Percentiles rank a stretch among this genome's conserved stretches.
Conservation (phyloP, 306 rosid species). For the Castanea sativa region DNA sequence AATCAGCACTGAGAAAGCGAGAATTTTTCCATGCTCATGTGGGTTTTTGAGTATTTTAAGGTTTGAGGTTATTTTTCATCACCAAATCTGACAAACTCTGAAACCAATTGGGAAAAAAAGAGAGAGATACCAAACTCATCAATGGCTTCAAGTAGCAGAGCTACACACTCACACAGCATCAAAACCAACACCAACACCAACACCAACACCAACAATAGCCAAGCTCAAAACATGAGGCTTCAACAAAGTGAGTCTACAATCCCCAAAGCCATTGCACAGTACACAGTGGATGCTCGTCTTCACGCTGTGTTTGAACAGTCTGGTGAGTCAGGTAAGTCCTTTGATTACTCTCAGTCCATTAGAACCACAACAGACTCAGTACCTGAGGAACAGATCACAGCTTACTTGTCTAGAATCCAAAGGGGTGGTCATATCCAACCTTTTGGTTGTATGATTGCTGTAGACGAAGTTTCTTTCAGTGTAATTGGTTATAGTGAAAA, state of each 20-base stretch:
- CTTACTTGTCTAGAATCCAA: constrained; percentile 69
- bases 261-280: constrained; percentile 88
- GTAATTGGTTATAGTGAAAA: constrained; percentile 70
- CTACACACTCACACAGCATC: constrained; percentile 11
- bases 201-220: neutral
- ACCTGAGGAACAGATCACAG: constrained; percentile 76
- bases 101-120: too few relatives aligned
- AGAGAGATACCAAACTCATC: neutral
- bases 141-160: constrained; percentile 47
- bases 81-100: too few relatives aligned
- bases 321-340: constrained; percentile 70
- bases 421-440: constrained; percentile 91
- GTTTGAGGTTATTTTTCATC: too few relatives aligned
- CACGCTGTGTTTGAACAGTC: constrained; percentile 91
- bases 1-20: too few relatives aligned
- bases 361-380: constrained; percentile 37
- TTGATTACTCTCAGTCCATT: constrained; percentile 56
- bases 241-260: constrained; percentile 40
- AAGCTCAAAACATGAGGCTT: constrained; percentile 26
- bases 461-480: constrained; percentile 54
- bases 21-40: too few relatives aligned
- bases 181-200: neutral
- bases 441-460: constrained; percentile 77
- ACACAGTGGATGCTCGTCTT: constrained; percentile 87
- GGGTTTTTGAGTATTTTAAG: too few relatives aligned